phyloP scores from a whole-genome alignment of 2,329 filamentous ascomycete species.

The Simplicillium sp. region DNA sequence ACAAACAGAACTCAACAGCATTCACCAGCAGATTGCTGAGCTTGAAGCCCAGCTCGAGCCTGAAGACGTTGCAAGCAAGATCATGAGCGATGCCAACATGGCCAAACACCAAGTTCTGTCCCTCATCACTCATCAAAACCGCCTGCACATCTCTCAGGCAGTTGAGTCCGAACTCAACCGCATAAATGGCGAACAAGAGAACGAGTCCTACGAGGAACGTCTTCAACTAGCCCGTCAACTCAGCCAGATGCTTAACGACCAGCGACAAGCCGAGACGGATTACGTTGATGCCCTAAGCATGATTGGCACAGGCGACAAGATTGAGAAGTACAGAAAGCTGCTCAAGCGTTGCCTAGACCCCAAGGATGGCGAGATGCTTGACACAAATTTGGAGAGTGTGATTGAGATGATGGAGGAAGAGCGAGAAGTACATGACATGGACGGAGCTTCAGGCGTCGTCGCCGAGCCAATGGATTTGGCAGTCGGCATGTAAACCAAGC shows the following conservation, averaged over 20 bases:
- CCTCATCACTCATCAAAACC: constrained; percentile 41
- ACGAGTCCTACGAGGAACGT: constrained; percentile 44
- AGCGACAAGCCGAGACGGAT: constrained; percentile 52
- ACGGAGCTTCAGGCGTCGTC: constrained; percentile 16
- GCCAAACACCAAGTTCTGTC: constrained; percentile 39
- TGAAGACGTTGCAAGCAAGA: constrained; percentile 41
- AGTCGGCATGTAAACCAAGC: constrained; percentile 1
- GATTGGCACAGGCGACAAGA: constrained; percentile 63
- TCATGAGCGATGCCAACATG: constrained; percentile 39
- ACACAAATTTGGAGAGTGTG: constrained; percentile 51
- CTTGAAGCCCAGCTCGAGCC: constrained; percentile 45
- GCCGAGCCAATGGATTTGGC: constrained; percentile 16
- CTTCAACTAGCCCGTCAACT: constrained; percentile 50
- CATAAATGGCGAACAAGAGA: constrained; percentile 37
- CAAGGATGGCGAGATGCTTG: constrained; percentile 57
- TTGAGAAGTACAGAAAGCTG: constrained; percentile 62
- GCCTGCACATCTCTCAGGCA: constrained; percentile 40
- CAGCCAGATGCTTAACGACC: constrained; percentile 45
- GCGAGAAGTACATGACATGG: constrained; percentile 32
- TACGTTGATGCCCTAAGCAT: constrained; percentile 60
- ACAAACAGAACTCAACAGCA: constrained; percentile 53
- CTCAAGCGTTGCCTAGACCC: constrained; percentile 60
- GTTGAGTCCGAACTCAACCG: constrained; percentile 40
- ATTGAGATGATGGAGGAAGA: constrained; percentile 57
- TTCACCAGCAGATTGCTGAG: constrained; percentile 51